Conservation (phyloP, 805 yeast species). For the Brettanomyces bruxellensis region DNA sequence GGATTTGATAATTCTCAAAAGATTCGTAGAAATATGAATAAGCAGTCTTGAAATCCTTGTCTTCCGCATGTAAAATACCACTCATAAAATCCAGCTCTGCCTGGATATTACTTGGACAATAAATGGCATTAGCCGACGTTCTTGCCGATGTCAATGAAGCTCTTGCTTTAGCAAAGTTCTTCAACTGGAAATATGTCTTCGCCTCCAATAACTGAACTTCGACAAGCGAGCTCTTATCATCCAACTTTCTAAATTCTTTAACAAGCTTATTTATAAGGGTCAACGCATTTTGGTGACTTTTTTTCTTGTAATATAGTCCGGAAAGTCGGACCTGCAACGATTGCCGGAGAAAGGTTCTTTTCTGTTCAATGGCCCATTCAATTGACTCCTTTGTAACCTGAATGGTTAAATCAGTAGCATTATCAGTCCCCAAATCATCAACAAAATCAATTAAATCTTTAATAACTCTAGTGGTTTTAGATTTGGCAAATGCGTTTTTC, state of each 20-base stretch:
- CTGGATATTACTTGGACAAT: slow-evolving; percentile 87
- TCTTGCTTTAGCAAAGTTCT: slow-evolving; percentile 83
- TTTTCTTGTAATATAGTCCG: slow-evolving; percentile 58
- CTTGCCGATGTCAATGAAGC: slow-evolving; percentile 93
- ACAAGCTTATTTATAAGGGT: slow-evolving; percentile 63
- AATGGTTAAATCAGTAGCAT: slow-evolving; percentile 49
- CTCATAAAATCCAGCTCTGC: slow-evolving; percentile 94
- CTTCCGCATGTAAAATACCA: slow-evolving; percentile 94
- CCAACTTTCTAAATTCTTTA: slow-evolving; percentile 83
- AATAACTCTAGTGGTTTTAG: slow-evolving; percentile 89
- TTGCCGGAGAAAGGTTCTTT: slow-evolving; percentile 83
- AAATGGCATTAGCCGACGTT: slow-evolving; percentile 94
- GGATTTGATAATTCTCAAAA: slow-evolving; percentile 74
- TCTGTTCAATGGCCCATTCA: slow-evolving; percentile 78
- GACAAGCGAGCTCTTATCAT: slow-evolving; percentile 89
- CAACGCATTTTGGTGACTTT: slow-evolving; percentile 59
- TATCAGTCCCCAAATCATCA: slow-evolving; percentile 40
- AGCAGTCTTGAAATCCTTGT: slow-evolving; percentile 93
- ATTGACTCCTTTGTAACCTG: slow-evolving; percentile 68
- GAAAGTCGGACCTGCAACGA: slow-evolving; percentile 79
- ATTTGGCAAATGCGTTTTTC: slow-evolving; percentile 63
- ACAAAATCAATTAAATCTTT: slow-evolving; percentile 72
- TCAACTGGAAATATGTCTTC: slow-evolving; percentile 80
- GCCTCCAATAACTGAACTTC: slow-evolving; percentile 92
- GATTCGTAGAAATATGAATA: slow-evolving; percentile 92